A percentile compares a stretch with the other conserved stretches of the same genome.
These are phyloP conservation scores for Zizania palustris DNA, from an alignment of 202 grass and related monocot species.

Conservation along the genomic window DNA sequence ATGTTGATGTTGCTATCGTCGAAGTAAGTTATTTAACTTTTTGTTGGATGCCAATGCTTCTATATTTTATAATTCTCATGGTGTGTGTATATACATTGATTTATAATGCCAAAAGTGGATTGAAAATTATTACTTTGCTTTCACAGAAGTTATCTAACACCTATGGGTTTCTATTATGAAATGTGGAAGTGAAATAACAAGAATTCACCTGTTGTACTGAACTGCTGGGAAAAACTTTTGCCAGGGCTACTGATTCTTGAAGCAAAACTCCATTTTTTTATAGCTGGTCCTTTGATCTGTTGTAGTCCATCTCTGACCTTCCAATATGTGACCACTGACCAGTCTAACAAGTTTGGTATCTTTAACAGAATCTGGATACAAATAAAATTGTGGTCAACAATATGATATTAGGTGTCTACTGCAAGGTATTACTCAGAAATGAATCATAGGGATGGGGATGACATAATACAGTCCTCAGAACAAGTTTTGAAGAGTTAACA, in stretches of 20 bases:
- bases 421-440: neutral
- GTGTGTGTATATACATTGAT: neutral
- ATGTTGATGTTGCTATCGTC: slow-evolving; percentile 74
- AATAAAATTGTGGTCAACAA: neutral
- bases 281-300: neutral
- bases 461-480: neutral
- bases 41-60: neutral
- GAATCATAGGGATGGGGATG: neutral
- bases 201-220: neutral
- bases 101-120: slow-evolving; percentile 1
- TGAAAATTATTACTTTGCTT: neutral
- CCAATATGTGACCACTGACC: neutral
- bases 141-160: neutral
- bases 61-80: neutral
- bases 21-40: slow-evolving; percentile 69
- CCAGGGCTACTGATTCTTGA: neutral
- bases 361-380: neutral
- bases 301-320: neutral
- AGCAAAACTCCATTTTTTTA: neutral
- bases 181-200: slow-evolving; percentile 16
- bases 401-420: slow-evolving; percentile 16
- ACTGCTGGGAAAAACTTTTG: neutral
- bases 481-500: neutral
- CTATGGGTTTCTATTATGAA: neutral
- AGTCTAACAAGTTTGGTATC: neutral